Conservation (phyloP, 257 asterid species). For the Paulownia fortunei region DNA sequence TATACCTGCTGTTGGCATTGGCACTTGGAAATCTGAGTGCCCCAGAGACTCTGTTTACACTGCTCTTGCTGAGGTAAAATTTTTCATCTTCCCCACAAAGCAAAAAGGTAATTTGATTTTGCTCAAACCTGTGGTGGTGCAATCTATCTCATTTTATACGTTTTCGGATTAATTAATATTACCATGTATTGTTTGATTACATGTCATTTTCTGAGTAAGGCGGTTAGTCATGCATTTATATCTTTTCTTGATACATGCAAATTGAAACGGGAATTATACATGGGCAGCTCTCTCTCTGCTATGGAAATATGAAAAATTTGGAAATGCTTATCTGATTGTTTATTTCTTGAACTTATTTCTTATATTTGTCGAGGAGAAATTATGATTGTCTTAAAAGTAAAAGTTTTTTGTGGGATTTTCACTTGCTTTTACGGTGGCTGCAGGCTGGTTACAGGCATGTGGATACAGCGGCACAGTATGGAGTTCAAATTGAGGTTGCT, state of each 20-base stretch:
- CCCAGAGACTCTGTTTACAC: constrained; percentile 48
- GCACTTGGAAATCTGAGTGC: constrained; percentile 64
- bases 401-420: background rate
- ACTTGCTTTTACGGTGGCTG: background rate
- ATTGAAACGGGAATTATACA: background rate
- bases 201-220: background rate
- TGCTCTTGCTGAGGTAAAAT: constrained; percentile 55
- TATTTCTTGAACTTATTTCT: background rate
- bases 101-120: too few relatives aligned
- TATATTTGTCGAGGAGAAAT: background rate
- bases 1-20: constrained; percentile 70
- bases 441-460: constrained; percentile 85
- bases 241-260: too few relatives aligned
- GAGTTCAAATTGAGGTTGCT: constrained; percentile 55
- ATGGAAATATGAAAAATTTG: too few relatives aligned
- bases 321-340: background rate
- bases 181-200: background rate
- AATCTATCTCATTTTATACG: too few relatives aligned
- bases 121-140: too few relatives aligned
- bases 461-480: constrained; percentile 66
- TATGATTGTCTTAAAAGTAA: background rate
- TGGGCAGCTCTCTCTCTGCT: too few relatives aligned
- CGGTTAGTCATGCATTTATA: too few relatives aligned
- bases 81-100: background rate
- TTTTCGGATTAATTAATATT: too few relatives aligned